Percentiles rank a stretch among this genome's conserved stretches.
Conservation (phyloP, 257 asterid species). For the Fraxinus quadrangulata region DNA sequence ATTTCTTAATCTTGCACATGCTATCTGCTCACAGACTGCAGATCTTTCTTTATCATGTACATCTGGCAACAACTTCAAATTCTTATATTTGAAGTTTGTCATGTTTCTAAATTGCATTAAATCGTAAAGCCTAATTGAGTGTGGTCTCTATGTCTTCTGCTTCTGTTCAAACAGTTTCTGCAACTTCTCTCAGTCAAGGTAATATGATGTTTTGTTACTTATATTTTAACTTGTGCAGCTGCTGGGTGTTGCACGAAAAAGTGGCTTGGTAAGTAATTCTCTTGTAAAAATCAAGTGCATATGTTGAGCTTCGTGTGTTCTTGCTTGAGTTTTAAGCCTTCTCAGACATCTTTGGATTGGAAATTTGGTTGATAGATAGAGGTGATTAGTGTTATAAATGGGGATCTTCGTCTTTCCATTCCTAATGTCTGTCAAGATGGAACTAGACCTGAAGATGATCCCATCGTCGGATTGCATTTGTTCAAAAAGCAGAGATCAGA, state of each 20-base stretch:
- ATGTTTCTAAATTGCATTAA: background rate
- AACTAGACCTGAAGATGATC: conserved; percentile 46
- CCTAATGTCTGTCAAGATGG: conserved; percentile 44
- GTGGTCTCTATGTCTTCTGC: background rate
- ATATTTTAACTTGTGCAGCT: conserved; percentile 51
- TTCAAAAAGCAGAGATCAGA: conserved; percentile 50
- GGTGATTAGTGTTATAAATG: conserved; percentile 68
- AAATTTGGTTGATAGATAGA: conserved; percentile 54
- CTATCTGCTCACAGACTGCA: background rate
- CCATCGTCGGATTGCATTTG: conserved; percentile 66
- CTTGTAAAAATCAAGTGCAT: background rate
- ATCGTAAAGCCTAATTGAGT: background rate
- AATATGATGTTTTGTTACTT: conserved; percentile 27
- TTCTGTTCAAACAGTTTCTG: conserved; percentile 3
- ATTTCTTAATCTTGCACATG: conserved; percentile 3
- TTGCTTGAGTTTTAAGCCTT: conserved; percentile 16
- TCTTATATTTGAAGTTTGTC: background rate
- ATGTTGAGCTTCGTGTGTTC: background rate
- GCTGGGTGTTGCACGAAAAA: conserved; percentile 74
- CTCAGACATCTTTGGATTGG: conserved; percentile 21
- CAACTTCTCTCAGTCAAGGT: background rate
- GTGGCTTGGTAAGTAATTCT: conserved; percentile 65
- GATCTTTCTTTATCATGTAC: background rate
- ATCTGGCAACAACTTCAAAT: background rate
- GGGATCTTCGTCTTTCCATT: conserved; percentile 56